These are phyloP conservation scores for Penicillium sp. DNA, from an alignment of 2,329 filamentous ascomycete species.

Conservation along the genomic window DNA sequence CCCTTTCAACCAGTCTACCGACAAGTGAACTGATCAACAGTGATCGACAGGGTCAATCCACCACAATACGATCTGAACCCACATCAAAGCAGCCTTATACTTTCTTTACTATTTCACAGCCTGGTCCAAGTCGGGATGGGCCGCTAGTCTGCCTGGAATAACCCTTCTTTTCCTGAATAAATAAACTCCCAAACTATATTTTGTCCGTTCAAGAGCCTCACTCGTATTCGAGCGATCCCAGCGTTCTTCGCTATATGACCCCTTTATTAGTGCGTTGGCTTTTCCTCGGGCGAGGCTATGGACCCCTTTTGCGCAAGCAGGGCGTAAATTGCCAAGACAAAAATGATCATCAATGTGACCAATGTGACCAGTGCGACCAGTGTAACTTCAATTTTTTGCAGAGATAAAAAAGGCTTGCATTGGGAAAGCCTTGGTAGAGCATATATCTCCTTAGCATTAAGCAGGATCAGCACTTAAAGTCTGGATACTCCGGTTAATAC, in stretches of 20 bases:
- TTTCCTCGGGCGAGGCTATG: neutral
- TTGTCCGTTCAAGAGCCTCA: neutral
- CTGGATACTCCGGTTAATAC: too few relatives aligned
- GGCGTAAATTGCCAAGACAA: too few relatives aligned
- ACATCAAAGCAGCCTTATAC: neutral
- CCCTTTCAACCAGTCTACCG: neutral
- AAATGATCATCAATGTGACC: too few relatives aligned
- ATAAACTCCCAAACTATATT: too few relatives aligned
- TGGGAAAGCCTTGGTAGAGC: accelerated
- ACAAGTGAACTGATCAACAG: neutral
- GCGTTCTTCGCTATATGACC: neutral
- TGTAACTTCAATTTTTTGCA: too few relatives aligned
- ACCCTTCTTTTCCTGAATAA: neutral
- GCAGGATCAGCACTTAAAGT: too few relatives aligned
- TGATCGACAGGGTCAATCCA: neutral
- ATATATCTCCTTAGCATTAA: too few relatives aligned
- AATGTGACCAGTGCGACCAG: too few relatives aligned
- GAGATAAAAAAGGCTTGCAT: too few relatives aligned
- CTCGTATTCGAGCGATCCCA: neutral
- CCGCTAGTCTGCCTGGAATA: neutral
- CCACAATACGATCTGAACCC: neutral
- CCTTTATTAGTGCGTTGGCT: neutral
- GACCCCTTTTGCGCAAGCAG: neutral
- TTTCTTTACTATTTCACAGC: neutral
- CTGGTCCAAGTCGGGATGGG: neutral